Percentiles rank a stretch among this genome's conserved stretches.
These are phyloP conservation scores for Gossypium arboreum DNA, from an alignment of 345 rosid genomes.

Conservation along the genomic window DNA sequence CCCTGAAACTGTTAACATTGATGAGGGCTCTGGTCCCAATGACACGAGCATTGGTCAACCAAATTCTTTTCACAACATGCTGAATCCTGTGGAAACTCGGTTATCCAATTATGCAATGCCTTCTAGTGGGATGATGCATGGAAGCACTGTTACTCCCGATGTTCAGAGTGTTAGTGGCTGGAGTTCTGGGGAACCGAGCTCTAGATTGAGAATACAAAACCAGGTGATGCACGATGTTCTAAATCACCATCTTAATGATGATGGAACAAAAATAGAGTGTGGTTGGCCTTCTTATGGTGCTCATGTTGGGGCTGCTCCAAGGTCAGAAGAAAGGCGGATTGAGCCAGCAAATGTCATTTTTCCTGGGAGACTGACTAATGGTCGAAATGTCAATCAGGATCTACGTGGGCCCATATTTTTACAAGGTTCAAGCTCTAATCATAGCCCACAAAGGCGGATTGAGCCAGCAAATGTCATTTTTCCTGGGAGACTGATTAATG, in stretches of 20 bases:
- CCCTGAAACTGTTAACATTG: conserved; percentile 47
- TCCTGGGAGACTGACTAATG: conserved; percentile 30
- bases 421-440: conserved; percentile 52
- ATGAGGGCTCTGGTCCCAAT: conserved; percentile 44
- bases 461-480: no score
- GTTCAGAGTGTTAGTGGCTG: conserved; percentile 44
- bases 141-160: conserved; percentile 35
- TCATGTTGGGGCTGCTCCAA: conserved; percentile 33
- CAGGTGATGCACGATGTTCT: conserved; percentile 25
- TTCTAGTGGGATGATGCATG: conserved; percentile 37
- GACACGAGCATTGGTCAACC: conserved; percentile 37
- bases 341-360: conserved; percentile 33
- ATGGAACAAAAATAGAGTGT: conserved; percentile 47
- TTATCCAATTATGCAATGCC: conserved; percentile 39
- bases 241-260: conserved; percentile 22
- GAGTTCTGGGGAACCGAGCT: conserved; percentile 67
- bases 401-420: conserved; percentile 41
- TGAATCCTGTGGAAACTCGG: conserved; percentile 42
- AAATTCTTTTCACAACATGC: conserved; percentile 34
- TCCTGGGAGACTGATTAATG: neutral
- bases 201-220: conserved; percentile 36
- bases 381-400: conserved; percentile 34
- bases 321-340: conserved; percentile 49
- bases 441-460: conserved; percentile 16
- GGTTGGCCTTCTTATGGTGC: conserved; percentile 34